A percentile compares a stretch with the other conserved stretches of the same genome.
These are phyloP conservation scores for Ascochyta koolunga DNA, from an alignment of 2,329 filamentous ascomycete species.

Conservation along the genomic window DNA sequence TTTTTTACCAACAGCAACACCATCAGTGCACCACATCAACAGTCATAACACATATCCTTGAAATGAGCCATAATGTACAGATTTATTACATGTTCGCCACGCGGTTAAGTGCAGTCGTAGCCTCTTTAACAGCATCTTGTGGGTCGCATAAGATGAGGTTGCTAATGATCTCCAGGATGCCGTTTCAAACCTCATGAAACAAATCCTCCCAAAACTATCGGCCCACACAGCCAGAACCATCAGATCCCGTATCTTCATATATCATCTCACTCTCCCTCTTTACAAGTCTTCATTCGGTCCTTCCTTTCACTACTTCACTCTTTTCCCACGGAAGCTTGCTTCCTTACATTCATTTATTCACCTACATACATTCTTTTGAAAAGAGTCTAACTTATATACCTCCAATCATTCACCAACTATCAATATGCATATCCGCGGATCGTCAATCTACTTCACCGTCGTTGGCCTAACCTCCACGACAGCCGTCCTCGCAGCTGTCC, in stretches of 20 bases:
- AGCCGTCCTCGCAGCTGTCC: slow-evolving; percentile 36
- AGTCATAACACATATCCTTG: not conserved
- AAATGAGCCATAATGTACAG: not conserved
- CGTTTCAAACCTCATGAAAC: slow-evolving; percentile 26
- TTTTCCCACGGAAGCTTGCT: slow-evolving; percentile 27
- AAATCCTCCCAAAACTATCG: slow-evolving; percentile 9
- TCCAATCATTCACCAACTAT: not conserved
- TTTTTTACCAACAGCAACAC: not conserved
- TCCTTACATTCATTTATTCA: slow-evolving; percentile 25
- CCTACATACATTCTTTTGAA: slow-evolving; percentile 18
- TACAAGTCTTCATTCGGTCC: slow-evolving; percentile 10
- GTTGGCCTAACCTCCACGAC: slow-evolving; percentile 36
- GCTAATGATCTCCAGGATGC: slow-evolving; percentile 33
- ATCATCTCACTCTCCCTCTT: slow-evolving; percentile 1
- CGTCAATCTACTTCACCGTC: slow-evolving; percentile 35
- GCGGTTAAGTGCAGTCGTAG: not conserved
- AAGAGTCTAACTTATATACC: slow-evolving; percentile 25
- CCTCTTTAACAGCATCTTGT: not conserved
- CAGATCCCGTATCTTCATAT: slow-evolving; percentile 10
- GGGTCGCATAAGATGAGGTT: not conserved
- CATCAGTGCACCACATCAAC: not conserved
- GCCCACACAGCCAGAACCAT: slow-evolving; percentile 9
- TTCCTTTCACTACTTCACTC: slow-evolving; percentile 13
- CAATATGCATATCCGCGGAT: slow-evolving; percentile 32
- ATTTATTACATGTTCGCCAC: not conserved